A percentile compares a stretch with the other conserved stretches of the same genome.
Conservation (phyloP, 352 stramenopile species). For the Phytophthora crassamura region DNA sequence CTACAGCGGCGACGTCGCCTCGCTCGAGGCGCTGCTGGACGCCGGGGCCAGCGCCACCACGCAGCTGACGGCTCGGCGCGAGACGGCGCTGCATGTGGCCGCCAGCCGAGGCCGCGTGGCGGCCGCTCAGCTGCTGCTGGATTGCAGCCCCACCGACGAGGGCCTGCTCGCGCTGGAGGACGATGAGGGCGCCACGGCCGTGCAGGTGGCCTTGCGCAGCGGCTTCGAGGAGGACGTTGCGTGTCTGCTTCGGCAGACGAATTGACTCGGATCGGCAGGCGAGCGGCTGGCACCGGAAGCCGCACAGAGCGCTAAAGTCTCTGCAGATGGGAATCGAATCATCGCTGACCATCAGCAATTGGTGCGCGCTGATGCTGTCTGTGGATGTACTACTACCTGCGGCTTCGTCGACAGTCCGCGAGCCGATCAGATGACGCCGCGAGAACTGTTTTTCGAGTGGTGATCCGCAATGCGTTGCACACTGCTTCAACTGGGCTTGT, state of each 20-base stretch:
- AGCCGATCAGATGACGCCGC: background rate
- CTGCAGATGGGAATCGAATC: conserved; percentile 1
- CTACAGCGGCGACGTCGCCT: conserved; percentile 42
- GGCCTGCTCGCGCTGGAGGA: conserved; percentile 25
- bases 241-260: too few species aligned
- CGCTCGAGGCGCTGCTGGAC: conserved; percentile 32
- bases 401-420: too few species aligned
- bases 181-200: conserved; percentile 31
- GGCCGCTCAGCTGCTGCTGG: conserved; percentile 30
- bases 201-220: conserved; percentile 31
- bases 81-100: conserved; percentile 51
- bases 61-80: conserved; percentile 31
- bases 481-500: conserved; percentile 12
- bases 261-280: too few species aligned
- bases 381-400: too few species aligned
- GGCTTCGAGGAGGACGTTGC: conserved; percentile 37
- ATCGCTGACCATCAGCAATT: conserved; percentile 15
- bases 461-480: conserved; percentile 8
- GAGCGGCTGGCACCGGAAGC: background rate
- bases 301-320: conserved; percentile 4
- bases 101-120: conserved; percentile 35
- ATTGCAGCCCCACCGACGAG: conserved; percentile 13
- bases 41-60: conserved; percentile 23
- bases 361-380: too few species aligned
- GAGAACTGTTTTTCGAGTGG: background rate